phyloP scores from a whole-genome alignment of 192 early-diverging fungal species.

The Coemansia sp. region DNA sequence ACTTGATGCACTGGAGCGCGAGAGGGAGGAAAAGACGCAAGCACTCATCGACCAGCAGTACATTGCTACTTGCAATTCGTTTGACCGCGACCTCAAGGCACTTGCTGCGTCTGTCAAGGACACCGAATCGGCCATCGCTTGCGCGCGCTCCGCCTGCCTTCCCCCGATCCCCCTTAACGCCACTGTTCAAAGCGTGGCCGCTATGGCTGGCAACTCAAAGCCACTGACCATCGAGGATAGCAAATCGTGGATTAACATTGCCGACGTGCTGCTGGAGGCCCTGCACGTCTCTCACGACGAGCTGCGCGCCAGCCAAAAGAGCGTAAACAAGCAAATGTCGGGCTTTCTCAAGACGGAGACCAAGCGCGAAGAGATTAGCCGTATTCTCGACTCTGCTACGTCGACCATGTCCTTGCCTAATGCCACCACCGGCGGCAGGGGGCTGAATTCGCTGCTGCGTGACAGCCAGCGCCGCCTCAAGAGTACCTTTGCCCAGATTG shows the following conservation, averaged over 20 bases:
- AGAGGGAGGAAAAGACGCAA: constrained; percentile 28
- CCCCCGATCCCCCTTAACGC: constrained; percentile 43
- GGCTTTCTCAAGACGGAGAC: constrained; percentile 37
- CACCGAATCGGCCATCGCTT: constrained; percentile 27
- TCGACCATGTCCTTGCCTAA: constrained; percentile 21
- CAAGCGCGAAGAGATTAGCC: constrained; percentile 40
- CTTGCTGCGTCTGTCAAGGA: constrained; percentile 24
- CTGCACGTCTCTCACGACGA: constrained; percentile 41
- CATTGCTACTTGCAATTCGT: constrained; percentile 41
- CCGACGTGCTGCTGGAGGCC: constrained; percentile 44
- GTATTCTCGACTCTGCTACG: constrained; percentile 24
- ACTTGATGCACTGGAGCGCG: constrained; percentile 16
- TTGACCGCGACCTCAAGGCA: constrained; percentile 44
- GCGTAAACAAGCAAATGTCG: constrained; percentile 23
- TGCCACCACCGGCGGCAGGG: constrained; percentile 21
- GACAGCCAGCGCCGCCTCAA: constrained; percentile 45
- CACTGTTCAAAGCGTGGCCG: constrained; percentile 24
- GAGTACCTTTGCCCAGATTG: constrained; percentile 13
- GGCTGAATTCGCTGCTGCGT: constrained; percentile 45
- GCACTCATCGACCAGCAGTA: constrained; percentile 44
- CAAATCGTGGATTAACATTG: constrained; percentile 40
- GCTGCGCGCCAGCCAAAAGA: constrained; percentile 43
- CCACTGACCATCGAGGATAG: constrained; percentile 44
- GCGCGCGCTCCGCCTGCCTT: constrained; percentile 30
- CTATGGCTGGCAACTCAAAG: constrained; percentile 19